Base-by-base conservation (phyloP, 1,284 basidiomycete genomes). In the Phlebopus sp. region DNA sequence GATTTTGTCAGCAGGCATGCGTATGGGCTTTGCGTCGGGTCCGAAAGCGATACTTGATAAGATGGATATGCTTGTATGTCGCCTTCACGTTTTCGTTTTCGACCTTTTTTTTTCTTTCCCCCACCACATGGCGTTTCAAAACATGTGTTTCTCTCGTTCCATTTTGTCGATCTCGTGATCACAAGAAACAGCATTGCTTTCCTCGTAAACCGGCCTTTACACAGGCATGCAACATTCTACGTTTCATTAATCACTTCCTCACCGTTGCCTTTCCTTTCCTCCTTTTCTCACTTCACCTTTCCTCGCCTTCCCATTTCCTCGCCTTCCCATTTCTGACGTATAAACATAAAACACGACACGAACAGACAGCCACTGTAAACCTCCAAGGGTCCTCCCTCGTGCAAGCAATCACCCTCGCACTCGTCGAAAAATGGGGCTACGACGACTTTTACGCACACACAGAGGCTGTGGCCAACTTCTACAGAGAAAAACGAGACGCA, bases 21-120 rank as follows among this genome's bases (percentile, higher is more conserved):
- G 86, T 21, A 76, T 93, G 54, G 94, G 93, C 10, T 95, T 90
- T 64, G 82, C 81, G 0, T 84, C 88, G 4, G 95, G 91, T 0
- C 93, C 95, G 9, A 77, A 76, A 46, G 70, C 75, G 11, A 72
- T 98, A 37, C 60, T 96, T 14, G 73, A 84, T 45, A 83, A 83
- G 1, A 88, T 97, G 42, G 84, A 94, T 62, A 69, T 78, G 47
- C 77, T 84, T 62, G 85, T 86, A 66, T 52, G 81, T 71, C 41
- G 21, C 21, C 6, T 23, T 23, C 6, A n/a, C 21, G 21, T 23
- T 23, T 23, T 37, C 31, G n/a, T n/a, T n/a, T n/a, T n/a, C n/a
- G n/a, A n/a, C n/a, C n/a, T n/a, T n/a, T 48, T 37, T 44, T 55
- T 19, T 18, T 42, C 51, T 18, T 39, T 25, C 29, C 37, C 4